phyloP scores from a whole-genome alignment of 1,284 basidiomycete species.

The Cryptococcus sp. region DNA sequence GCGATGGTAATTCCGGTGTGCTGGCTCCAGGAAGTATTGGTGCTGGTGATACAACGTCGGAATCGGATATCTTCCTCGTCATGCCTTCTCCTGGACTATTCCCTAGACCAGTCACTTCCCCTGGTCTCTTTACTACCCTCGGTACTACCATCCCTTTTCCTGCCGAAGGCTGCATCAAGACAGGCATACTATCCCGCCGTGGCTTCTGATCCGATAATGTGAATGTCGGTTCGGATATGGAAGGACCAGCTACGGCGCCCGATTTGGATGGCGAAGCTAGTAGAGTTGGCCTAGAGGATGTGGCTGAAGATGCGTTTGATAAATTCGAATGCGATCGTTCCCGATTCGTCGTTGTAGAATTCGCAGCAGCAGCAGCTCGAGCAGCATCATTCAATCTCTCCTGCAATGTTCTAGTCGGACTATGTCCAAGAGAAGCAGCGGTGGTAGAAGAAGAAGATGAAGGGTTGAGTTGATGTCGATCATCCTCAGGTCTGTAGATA shows the following conservation, averaged over 20 bases:
- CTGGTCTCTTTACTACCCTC: constrained; percentile 38
- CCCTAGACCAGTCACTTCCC: constrained; percentile 35
- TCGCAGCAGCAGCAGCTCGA: constrained; percentile 6
- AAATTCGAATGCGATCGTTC: constrained; percentile 9
- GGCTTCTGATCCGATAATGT: not conserved
- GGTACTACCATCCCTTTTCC: constrained; percentile 41
- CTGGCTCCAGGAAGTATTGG: too few relatives aligned
- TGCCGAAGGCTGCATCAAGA: constrained; percentile 27
- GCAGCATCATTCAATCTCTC: constrained; percentile 40
- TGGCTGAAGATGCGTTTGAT: constrained; percentile 8
- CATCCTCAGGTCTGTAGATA: too few relatives aligned
- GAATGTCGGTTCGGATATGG: constrained; percentile 1
- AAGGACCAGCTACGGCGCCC: not conserved
- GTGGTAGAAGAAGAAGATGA: too few relatives aligned
- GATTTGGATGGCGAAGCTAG: not conserved
- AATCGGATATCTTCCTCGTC: too few relatives aligned
- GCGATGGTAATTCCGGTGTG: too few relatives aligned
- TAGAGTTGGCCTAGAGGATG: constrained; percentile 1
- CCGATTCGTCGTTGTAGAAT: constrained; percentile 4
- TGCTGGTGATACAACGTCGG: too few relatives aligned
- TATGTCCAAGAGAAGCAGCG: too few relatives aligned
- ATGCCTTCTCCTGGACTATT: too few relatives aligned
- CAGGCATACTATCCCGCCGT: constrained; percentile 1
- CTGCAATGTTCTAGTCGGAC: constrained; percentile 19
- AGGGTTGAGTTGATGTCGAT: too few relatives aligned